These are phyloP conservation scores for Phytophthora sp. DNA, from an alignment of 352 stramenopile species.

Conservation along the genomic window DNA sequence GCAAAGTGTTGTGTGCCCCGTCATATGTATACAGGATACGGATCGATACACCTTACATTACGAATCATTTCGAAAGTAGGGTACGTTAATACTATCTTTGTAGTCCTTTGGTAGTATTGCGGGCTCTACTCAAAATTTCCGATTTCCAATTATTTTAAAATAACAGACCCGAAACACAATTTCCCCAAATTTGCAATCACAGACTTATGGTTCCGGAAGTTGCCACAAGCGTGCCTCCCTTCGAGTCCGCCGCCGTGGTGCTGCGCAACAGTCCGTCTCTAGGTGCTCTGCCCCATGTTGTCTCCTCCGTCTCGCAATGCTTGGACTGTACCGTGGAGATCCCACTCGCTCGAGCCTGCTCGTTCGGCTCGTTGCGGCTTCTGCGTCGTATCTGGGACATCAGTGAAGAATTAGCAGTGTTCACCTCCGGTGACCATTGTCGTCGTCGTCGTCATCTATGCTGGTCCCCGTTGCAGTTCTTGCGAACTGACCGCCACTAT, in stretches of 20 bases:
- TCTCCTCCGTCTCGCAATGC: conserved; percentile 25
- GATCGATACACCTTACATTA: too few relatives aligned
- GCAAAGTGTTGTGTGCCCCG: too few relatives aligned
- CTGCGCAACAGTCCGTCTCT: conserved; percentile 25
- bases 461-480: conserved; percentile 25
- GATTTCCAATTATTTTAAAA: too few relatives aligned
- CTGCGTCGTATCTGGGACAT: conserved; percentile 23
- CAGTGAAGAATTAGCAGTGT: conserved; percentile 19
- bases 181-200: not conserved
- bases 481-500: conserved; percentile 28
- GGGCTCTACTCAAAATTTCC: too few relatives aligned
- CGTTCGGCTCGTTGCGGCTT: conserved; percentile 24
- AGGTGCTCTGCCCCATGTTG: conserved; percentile 26
- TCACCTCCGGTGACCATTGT: not conserved
- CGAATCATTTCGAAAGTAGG: too few relatives aligned
- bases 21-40: too few relatives aligned
- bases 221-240: not conserved
- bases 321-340: conserved; percentile 33
- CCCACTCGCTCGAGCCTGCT: conserved; percentile 23
- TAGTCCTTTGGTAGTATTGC: too few relatives aligned
- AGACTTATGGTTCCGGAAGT: not conserved
- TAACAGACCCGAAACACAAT: not conserved
- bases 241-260: conserved; percentile 14
- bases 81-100: too few relatives aligned
- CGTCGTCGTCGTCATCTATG: not conserved